Conservation (phyloP, 352 stramenopile genomes). For the Globisporangium abappressorium region DNA sequence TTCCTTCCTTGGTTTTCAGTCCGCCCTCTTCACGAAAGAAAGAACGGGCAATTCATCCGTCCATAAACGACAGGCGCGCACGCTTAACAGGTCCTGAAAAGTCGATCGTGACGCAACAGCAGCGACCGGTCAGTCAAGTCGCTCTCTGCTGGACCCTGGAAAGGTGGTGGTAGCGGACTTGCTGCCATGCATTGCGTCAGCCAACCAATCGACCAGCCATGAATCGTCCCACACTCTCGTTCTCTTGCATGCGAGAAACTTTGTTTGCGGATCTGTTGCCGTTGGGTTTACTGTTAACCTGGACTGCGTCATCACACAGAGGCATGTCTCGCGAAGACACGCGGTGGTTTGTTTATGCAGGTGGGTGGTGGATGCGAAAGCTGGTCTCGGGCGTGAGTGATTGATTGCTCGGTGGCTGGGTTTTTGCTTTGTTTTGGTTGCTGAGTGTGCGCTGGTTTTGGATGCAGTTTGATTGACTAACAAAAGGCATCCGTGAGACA, state of each 20-base stretch:
- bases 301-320: neutral
- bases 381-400: neutral
- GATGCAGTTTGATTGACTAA: neutral
- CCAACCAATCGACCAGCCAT: neutral
- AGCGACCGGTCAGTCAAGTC: neutral
- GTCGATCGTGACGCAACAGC: neutral
- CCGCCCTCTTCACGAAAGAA: conserved; percentile 4
- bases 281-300: neutral
- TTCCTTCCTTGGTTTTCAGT: neutral
- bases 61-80: neutral
- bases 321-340: neutral
- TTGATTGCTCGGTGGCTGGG: neutral
- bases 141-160: neutral
- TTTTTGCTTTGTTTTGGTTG: neutral
- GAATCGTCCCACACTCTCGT: neutral
- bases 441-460: neutral
- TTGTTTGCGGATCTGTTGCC: neutral
- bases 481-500: neutral
- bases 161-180: neutral
- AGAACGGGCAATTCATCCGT: neutral
- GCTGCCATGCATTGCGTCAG: neutral
- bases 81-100: neutral
- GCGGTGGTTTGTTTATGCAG: conserved; percentile 1
- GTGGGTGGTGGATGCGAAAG: neutral
- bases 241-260: conserved; percentile 1